phyloP scores from a whole-genome alignment of 2,329 filamentous ascomycete genomes.

The Cladophialophora chaetospira region DNA sequence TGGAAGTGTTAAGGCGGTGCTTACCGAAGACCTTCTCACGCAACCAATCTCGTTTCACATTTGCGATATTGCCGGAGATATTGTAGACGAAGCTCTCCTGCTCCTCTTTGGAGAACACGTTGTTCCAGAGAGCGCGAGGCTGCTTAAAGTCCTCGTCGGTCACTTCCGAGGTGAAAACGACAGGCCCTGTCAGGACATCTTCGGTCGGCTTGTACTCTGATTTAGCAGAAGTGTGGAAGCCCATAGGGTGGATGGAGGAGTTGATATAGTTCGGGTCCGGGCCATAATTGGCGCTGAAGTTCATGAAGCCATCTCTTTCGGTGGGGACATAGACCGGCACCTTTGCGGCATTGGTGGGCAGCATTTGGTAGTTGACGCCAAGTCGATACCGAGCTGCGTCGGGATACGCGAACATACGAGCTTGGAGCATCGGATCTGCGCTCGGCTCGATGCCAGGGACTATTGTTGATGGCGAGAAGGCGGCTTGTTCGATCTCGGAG shows the following conservation, averaged over 20 bases:
- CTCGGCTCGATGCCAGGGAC: slow-evolving; percentile 66
- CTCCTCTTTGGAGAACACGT: slow-evolving; percentile 43
- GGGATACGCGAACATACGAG: slow-evolving; percentile 62
- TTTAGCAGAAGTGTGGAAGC: slow-evolving; percentile 15
- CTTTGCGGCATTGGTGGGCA: slow-evolving; percentile 41
- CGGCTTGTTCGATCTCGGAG: slow-evolving; percentile 65
- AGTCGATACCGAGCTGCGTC: slow-evolving; percentile 52
- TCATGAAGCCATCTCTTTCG: slow-evolving; percentile 44
- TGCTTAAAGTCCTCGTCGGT: slow-evolving; percentile 50
- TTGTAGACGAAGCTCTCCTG: slow-evolving; percentile 65
- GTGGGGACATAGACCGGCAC: slow-evolving; percentile 55
- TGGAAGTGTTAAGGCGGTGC: neutral
- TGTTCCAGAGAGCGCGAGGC: slow-evolving; percentile 46
- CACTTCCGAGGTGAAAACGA: slow-evolving; percentile 44
- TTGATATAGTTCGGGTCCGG: slow-evolving; percentile 59
- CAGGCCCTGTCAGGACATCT: slow-evolving; percentile 37
- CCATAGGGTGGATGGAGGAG: slow-evolving; percentile 33
- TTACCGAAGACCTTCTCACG: slow-evolving; percentile 57
- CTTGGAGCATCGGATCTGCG: slow-evolving; percentile 65
- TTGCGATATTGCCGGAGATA: slow-evolving; percentile 58
- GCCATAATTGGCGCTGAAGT: slow-evolving; percentile 57
- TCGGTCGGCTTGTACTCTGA: slow-evolving; percentile 35
- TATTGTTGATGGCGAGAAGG: slow-evolving; percentile 66
- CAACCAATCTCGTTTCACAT: slow-evolving; percentile 60
- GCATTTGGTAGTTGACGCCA: slow-evolving; percentile 45